These are phyloP conservation scores for Pseudogymnoascus sp. DNA, from an alignment of 2,329 filamentous ascomycete species.

Conservation along the genomic window DNA sequence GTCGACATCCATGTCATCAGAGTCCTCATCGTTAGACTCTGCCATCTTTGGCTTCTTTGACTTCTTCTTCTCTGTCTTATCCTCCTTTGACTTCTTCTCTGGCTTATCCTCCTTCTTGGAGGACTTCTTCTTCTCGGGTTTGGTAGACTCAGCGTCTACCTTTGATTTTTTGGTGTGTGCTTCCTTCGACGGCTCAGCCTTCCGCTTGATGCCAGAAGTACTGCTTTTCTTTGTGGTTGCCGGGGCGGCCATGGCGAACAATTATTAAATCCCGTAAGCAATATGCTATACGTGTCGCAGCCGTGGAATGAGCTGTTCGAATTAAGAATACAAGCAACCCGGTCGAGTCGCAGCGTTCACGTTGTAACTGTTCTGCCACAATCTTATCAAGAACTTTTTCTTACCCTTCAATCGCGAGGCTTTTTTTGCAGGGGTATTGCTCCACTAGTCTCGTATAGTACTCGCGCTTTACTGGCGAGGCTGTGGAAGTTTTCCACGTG, in stretches of 20 bases:
- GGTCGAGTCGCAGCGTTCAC: conserved; percentile 4
- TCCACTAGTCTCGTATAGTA: conserved; percentile 1
- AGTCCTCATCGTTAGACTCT: conserved; percentile 34
- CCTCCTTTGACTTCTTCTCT: conserved; percentile 19
- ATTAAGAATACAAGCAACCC: conserved; percentile 3
- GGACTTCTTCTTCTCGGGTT: conserved; percentile 31
- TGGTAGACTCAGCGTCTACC: conserved; percentile 25
- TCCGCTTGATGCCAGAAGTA: conserved; percentile 49
- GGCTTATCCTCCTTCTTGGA: conserved; percentile 31
- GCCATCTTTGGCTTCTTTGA: conserved; percentile 19
- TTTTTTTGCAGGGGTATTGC: conserved; percentile 10
- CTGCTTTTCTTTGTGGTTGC: conserved; percentile 37
- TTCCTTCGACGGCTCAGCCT: conserved; percentile 42
- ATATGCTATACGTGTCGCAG: not conserved
- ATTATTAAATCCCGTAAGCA: not conserved
- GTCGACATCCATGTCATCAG: conserved; percentile 33
- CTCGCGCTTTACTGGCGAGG: conserved; percentile 4
- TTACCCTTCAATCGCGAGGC: conserved; percentile 5
- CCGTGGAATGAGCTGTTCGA: not conserved
- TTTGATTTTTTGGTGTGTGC: conserved; percentile 45
- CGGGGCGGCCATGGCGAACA: conserved; percentile 12
- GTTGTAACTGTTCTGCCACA: conserved; percentile 9
- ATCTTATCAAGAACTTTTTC: conserved; percentile 12
- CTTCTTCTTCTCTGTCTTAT: conserved; percentile 9
- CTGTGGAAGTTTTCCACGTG: conserved; percentile 5